Percentiles rank a stretch among this genome's conserved stretches.
These are phyloP conservation scores for Calocybe gangraenosa DNA, from an alignment of 768 basidiomycete species.

Conservation along the genomic window DNA sequence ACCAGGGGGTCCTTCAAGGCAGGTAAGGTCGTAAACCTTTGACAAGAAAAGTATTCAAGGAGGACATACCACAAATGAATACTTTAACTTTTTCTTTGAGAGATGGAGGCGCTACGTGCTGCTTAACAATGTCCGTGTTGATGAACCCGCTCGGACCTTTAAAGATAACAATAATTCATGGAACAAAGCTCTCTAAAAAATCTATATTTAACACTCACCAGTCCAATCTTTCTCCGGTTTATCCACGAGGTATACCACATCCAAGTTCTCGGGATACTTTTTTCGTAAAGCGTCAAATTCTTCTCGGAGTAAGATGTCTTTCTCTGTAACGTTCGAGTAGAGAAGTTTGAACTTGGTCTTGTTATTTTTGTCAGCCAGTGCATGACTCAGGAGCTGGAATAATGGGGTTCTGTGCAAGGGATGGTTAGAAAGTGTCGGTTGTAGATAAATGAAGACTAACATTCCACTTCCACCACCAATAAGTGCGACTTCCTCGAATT, in stretches of 20 bases:
- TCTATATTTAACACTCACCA: slow-evolving; percentile 40
- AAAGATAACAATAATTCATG: neutral
- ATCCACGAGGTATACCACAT: slow-evolving; percentile 86
- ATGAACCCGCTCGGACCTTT: slow-evolving; percentile 73
- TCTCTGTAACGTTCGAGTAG: slow-evolving; percentile 86
- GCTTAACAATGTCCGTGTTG: slow-evolving; percentile 64
- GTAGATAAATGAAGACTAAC: slow-evolving; percentile 34
- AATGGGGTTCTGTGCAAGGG: slow-evolving; percentile 60
- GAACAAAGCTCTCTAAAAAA: slow-evolving; percentile 1
- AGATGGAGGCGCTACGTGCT: slow-evolving; percentile 62
- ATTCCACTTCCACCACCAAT: slow-evolving; percentile 96
- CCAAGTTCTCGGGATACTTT: slow-evolving; percentile 65
- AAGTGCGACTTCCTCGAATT: slow-evolving; percentile 81
- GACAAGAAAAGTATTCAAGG: neutral
- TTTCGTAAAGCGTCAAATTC: slow-evolving; percentile 69
- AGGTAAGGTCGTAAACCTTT: slow-evolving; percentile 5
- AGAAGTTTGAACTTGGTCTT: slow-evolving; percentile 93
- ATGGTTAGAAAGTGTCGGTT: neutral
- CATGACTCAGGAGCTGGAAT: slow-evolving; percentile 77
- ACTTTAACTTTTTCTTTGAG: slow-evolving; percentile 80
- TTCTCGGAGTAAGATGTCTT: slow-evolving; percentile 84
- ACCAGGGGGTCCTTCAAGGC: slow-evolving; percentile 63
- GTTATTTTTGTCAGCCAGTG: slow-evolving; percentile 68
- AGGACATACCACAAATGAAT: slow-evolving; percentile 75
- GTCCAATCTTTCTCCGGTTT: slow-evolving; percentile 55